These are phyloP conservation scores for Wickerhamiella sorbophila DNA, from an alignment of 805 yeast species.

Conservation along the genomic window DNA sequence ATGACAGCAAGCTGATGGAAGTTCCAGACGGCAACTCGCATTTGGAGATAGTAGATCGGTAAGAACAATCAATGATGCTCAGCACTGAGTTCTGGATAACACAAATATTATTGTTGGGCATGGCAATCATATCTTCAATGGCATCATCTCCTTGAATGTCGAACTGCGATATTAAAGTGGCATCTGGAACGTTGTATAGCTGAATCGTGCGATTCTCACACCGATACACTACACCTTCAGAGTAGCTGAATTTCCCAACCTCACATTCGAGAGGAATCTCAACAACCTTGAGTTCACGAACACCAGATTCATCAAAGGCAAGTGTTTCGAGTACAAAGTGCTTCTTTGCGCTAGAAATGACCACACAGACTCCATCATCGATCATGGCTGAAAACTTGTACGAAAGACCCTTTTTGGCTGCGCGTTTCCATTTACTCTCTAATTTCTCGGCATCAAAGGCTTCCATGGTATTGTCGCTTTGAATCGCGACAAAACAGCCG, in stretches of 20 bases:
- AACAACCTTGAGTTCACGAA: background rate
- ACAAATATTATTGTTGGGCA: slow-evolving; percentile 11
- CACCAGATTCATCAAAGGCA: background rate
- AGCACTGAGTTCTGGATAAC: slow-evolving; percentile 5
- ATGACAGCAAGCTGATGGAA: slow-evolving; percentile 7
- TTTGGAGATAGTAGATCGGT: slow-evolving; percentile 9
- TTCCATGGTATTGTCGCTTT: background rate
- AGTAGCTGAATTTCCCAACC: slow-evolving; percentile 4
- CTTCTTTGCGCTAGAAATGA: background rate
- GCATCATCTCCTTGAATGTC: slow-evolving; percentile 6
- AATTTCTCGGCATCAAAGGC: slow-evolving; percentile 3
- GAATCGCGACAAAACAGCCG: slow-evolving; percentile 4
- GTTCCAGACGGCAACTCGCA: slow-evolving; percentile 1
- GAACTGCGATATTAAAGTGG: slow-evolving; percentile 1
- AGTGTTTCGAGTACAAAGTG: background rate
- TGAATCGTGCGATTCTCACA: background rate
- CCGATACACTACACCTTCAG: slow-evolving; percentile 6
- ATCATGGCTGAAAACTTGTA: slow-evolving; percentile 4
- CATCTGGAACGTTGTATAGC: slow-evolving; percentile 7
- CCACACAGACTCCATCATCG: slow-evolving; percentile 1
- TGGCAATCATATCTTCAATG: slow-evolving; percentile 9
- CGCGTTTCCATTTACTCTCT: slow-evolving; percentile 2
- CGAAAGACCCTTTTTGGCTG: background rate
- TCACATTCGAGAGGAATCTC: background rate
- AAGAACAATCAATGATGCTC: slow-evolving; percentile 14